Evolutionary conservation across 2,329 filamentous ascomycete genomes (phyloP).

Genomic region (Myotisia sp.): DNA sequence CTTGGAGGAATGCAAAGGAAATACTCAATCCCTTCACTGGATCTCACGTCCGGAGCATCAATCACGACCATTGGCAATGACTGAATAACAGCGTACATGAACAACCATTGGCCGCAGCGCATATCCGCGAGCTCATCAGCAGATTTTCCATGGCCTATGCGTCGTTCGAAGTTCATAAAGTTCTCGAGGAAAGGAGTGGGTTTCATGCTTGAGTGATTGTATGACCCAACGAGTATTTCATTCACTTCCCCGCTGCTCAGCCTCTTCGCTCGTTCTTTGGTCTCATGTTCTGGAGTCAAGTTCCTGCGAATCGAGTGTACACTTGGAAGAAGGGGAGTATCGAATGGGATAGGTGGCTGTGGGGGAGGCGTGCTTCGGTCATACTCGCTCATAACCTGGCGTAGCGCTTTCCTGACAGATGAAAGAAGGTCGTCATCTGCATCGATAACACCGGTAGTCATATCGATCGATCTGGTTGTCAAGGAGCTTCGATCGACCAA

Average conservation of each 20-base stretch:
- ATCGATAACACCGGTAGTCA: slow-evolving; percentile 42
- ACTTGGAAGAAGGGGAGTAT: slow-evolving; percentile 63
- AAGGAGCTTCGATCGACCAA: slow-evolving; percentile 65
- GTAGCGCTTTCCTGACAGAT: slow-evolving; percentile 55
- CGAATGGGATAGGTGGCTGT: slow-evolving; percentile 79
- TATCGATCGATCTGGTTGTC: slow-evolving; percentile 65
- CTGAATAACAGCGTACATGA: slow-evolving; percentile 38
- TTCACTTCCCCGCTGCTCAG: slow-evolving; percentile 67
- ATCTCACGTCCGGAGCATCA: slow-evolving; percentile 34
- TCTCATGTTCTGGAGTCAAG: slow-evolving; percentile 57
- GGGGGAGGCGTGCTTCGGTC: slow-evolving; percentile 82
- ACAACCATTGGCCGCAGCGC: slow-evolving; percentile 38
- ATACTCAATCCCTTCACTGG: slow-evolving; percentile 34
- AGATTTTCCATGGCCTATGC: slow-evolving; percentile 29
- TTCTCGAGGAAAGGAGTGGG: slow-evolving; percentile 34
- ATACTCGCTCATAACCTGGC: slow-evolving; percentile 71
- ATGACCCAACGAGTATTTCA: slow-evolving; percentile 62
- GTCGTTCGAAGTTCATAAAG: slow-evolving; percentile 36
- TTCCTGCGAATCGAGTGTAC: slow-evolving; percentile 52
- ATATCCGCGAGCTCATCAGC: slow-evolving; percentile 33
- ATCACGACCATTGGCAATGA: slow-evolving; percentile 36
- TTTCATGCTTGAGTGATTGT: slow-evolving; percentile 57
- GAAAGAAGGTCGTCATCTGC: slow-evolving; percentile 39
- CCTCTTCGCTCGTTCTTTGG: slow-evolving; percentile 54
- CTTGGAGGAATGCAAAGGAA: slow-evolving; percentile 37